phyloP scores from a whole-genome alignment of 2,329 filamentous ascomycete species.

The Sarocladium strictum region DNA sequence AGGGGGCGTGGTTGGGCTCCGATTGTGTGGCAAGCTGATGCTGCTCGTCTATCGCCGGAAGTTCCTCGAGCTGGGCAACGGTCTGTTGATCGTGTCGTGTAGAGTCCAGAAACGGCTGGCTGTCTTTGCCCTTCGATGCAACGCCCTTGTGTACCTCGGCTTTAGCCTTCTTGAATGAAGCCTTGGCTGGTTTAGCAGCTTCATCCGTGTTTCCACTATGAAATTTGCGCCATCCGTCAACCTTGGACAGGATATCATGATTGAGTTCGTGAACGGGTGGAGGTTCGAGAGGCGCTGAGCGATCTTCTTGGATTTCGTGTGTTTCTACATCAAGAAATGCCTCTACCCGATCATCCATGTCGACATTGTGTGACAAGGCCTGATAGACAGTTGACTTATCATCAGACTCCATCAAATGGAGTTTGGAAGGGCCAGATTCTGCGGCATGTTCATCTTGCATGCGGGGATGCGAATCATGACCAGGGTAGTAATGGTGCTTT shows the following conservation, averaged over 20 bases:
- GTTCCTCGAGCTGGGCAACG: no score
- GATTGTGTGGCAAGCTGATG: background rate
- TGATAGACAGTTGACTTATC: background rate
- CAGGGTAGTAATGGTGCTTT: background rate
- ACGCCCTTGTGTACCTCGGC: background rate
- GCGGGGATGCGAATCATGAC: background rate
- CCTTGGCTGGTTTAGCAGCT: background rate
- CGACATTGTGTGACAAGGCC: background rate
- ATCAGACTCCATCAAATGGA: background rate
- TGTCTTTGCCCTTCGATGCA: background rate
- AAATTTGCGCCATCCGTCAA: constrained; percentile 11
- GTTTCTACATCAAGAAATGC: background rate
- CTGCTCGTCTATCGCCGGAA: background rate
- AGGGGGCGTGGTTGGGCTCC: background rate
- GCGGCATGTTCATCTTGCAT: background rate
- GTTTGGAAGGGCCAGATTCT: no score
- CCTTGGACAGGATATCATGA: constrained; percentile 14
- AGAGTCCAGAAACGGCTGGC: background rate
- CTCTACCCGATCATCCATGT: background rate
- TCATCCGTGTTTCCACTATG: background rate
- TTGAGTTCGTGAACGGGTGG: constrained; percentile 17
- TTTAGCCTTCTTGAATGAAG: background rate
- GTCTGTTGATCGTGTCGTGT: background rate
- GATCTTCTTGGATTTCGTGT: constrained; percentile 15
- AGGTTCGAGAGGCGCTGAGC: constrained; percentile 13